Evolutionary conservation across 805 yeast species (phyloP), one percentile per base, ranked within the genome.

Genomic region (Kregervanrija pseudodelftensis): DNA sequence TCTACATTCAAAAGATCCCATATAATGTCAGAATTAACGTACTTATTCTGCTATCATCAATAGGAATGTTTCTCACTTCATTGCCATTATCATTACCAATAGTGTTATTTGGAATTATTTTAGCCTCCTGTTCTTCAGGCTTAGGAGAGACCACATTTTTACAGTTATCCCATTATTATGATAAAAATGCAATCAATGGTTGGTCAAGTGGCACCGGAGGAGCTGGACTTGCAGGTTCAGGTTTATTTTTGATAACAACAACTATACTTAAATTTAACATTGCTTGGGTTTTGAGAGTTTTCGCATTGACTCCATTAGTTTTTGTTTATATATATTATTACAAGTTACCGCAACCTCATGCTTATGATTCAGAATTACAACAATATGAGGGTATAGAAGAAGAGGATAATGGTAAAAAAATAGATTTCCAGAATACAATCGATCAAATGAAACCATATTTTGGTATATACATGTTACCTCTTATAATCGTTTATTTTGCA

Each of bases 161-260:
- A 37, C 95, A 86, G 60, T 66, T 91, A 61, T 87, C 96, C 1
- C 96, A 90, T 58, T 82, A 70, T 54, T 88, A 79, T 60, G 73
- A 70, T 14, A 69, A 70, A 13, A 31, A 42, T 11, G 70, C 95
- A 4, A 67, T 91, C 39, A 79, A 82, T 41, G 97, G 95, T 0
- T 91, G 95, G 79, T 85, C 95, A 15, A 77, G 89, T 8, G 99
- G 99, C 1, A 91, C 98, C 0, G 98, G 99, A 3, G 95, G 88
- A 14, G 98, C 99, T 1, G 99, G 99, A 0, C 61, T 91, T 5
- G 73, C 77, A 14, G 99, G 98, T 0, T 79, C 90, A 44, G 85
- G 84, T 43, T 57, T 75, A 11, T 90, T 77, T 57, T 56, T 91
- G 73, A 52, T 83, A 1, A 49, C 86, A 54, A 91, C 97, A 0